These are phyloP conservation scores for Raphanus sativus DNA, from an alignment of 345 rosid species.

Conservation along the genomic window DNA sequence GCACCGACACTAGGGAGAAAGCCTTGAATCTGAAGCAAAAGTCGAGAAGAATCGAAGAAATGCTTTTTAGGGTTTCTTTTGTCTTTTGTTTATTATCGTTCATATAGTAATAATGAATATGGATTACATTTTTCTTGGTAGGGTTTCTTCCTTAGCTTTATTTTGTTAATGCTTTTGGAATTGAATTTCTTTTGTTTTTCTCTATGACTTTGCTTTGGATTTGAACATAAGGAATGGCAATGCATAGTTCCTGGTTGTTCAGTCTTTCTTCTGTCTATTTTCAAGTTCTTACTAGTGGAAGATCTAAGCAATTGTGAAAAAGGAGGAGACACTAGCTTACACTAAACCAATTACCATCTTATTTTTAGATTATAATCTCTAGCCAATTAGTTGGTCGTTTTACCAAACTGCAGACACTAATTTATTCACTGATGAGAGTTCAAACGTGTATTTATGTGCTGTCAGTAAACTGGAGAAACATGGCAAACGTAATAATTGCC, in stretches of 20 bases:
- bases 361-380: no score
- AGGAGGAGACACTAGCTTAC: no score
- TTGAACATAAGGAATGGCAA: background rate
- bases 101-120: background rate
- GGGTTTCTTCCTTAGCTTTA: background rate
- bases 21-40: constrained; percentile 27
- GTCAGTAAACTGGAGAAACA: no score
- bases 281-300: background rate
- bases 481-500: background rate
- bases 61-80: background rate
- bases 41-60: constrained; percentile 2
- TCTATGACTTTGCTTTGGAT: background rate
- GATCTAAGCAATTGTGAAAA: background rate
- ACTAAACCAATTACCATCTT: no score
- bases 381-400: background rate
- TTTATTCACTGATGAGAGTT: no score
- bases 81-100: background rate
- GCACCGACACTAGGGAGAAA: constrained; percentile 2
- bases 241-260: background rate
- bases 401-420: background rate
- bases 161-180: background rate
- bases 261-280: background rate
- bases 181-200: background rate
- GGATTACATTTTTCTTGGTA: background rate
- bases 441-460: no score